Percentiles rank a stretch among this genome's conserved stretches.
Evolutionary conservation across 305 asterid species (phyloP).

Genomic region (Fraxinus angustifolia): DNA sequence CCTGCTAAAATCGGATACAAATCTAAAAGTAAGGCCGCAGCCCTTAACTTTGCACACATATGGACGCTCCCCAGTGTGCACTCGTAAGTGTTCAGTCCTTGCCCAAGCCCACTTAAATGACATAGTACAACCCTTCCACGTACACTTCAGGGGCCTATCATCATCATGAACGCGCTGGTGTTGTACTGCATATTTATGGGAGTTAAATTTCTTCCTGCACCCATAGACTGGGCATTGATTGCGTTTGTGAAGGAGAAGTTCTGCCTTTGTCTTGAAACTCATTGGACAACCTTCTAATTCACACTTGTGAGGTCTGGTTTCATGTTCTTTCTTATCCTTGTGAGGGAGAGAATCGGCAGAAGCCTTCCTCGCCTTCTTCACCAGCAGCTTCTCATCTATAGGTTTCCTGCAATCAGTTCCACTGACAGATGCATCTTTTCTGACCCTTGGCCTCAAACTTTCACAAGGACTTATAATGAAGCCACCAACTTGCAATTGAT

Average conservation of each 20-base stretch:
- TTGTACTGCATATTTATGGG: not conserved
- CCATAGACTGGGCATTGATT: not conserved
- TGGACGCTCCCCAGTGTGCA: constrained; percentile 57
- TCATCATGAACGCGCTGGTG: not conserved
- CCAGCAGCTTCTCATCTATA: constrained; percentile 16
- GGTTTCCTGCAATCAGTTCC: constrained; percentile 24
- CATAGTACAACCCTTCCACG: not conserved
- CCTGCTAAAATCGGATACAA: constrained; percentile 79
- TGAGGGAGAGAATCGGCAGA: constrained; percentile 20
- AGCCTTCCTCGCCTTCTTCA: constrained; percentile 32
- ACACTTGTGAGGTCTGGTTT: constrained; percentile 22
- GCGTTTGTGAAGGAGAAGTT: not conserved
- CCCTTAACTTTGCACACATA: constrained; percentile 65
- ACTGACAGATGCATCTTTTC: constrained; percentile 24
- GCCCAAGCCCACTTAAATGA: not conserved
- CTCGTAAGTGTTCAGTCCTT: not conserved
- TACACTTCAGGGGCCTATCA: not conserved
- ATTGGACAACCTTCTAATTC: constrained; percentile 58
- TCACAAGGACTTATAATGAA: constrained; percentile 86
- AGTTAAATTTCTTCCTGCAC: not conserved
- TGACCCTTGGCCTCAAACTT: constrained; percentile 74
- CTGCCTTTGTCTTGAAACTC: constrained; percentile 68
- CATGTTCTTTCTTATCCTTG: not conserved
- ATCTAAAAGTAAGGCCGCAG: constrained; percentile 81
- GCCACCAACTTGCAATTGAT: constrained; percentile 25